Evolutionary conservation across 768 basidiomycete genomes (phyloP).

Genomic region (Imleria badia): DNA sequence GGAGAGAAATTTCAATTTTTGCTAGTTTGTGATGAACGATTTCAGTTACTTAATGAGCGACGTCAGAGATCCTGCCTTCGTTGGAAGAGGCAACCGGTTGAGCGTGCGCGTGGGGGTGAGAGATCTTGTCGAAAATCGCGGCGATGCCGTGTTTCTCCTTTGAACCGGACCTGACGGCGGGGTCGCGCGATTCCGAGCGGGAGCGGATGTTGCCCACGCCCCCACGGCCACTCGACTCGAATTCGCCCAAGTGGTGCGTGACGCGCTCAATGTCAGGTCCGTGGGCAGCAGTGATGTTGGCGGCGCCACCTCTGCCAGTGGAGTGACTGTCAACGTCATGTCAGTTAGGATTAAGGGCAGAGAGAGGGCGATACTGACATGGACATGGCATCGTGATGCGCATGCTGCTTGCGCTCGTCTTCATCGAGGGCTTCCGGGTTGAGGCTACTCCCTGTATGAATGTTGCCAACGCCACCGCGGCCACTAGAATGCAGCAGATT

Average conservation of each 20-base stretch:
- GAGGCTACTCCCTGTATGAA: slow-evolving; percentile 33
- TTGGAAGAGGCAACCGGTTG: not conserved
- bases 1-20: too few relatives aligned
- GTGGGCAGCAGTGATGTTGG: slow-evolving; percentile 48
- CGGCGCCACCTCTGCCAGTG: slow-evolving; percentile 66
- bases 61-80: not conserved
- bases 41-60: too few relatives aligned
- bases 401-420: slow-evolving; percentile 34
- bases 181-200: slow-evolving; percentile 35
- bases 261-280: slow-evolving; percentile 40
- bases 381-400: slow-evolving; percentile 41
- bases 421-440: slow-evolving; percentile 31
- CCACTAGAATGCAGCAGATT: slow-evolving; percentile 57
- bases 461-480: slow-evolving; percentile 65
- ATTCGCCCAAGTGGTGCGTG: slow-evolving; percentile 25
- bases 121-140: slow-evolving; percentile 30
- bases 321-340: slow-evolving; percentile 49
- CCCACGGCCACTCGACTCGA: slow-evolving; percentile 54
- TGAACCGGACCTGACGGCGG: slow-evolving; percentile 21
- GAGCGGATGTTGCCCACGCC: slow-evolving; percentile 60
- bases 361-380: slow-evolving; percentile 26
- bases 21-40: too few relatives aligned
- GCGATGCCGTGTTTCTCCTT: slow-evolving; percentile 33
- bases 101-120: slow-evolving; percentile 20
- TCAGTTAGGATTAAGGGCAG: not conserved